These are phyloP conservation scores for Rhizophora apiculata DNA, from an alignment of 345 rosid species.

Conservation along the genomic window DNA sequence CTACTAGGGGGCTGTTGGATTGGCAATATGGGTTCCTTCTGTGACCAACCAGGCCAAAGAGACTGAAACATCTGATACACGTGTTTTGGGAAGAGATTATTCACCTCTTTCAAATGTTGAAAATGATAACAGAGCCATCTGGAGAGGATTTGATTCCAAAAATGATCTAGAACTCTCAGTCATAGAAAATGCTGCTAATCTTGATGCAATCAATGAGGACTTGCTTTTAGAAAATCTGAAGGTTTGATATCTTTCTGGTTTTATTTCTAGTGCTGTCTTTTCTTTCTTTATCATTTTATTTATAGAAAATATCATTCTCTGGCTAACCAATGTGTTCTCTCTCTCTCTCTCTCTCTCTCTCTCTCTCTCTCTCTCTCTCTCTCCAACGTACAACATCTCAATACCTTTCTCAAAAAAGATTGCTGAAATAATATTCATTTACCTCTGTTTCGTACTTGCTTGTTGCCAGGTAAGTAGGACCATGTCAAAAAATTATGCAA, in stretches of 20 bases:
- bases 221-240: conserved; percentile 65
- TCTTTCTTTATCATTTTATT: neutral
- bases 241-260: conserved; percentile 29
- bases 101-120: conserved; percentile 58
- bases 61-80: conserved; percentile 55
- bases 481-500: conserved; percentile 75
- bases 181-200: conserved; percentile 46
- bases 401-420: no score
- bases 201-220: conserved; percentile 59
- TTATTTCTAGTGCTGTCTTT: neutral
- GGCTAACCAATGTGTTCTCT: neutral
- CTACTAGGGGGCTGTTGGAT: conserved; percentile 91
- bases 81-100: conserved; percentile 59
- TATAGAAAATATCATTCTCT: neutral
- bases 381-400: no score
- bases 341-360: no score
- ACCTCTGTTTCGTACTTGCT: conserved; percentile 3
- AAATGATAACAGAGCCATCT: conserved; percentile 40
- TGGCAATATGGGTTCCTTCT: conserved; percentile 99
- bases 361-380: no score
- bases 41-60: conserved; percentile 82
- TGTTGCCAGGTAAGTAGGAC: conserved; percentile 58
- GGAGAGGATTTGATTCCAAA: conserved; percentile 41
- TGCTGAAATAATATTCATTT: no score
- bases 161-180: conserved; percentile 62